Percentiles rank a stretch among this genome's conserved stretches.
Evolutionary conservation across 352 stramenopile species (phyloP).

Genomic region (Aphanomyces astaci): DNA sequence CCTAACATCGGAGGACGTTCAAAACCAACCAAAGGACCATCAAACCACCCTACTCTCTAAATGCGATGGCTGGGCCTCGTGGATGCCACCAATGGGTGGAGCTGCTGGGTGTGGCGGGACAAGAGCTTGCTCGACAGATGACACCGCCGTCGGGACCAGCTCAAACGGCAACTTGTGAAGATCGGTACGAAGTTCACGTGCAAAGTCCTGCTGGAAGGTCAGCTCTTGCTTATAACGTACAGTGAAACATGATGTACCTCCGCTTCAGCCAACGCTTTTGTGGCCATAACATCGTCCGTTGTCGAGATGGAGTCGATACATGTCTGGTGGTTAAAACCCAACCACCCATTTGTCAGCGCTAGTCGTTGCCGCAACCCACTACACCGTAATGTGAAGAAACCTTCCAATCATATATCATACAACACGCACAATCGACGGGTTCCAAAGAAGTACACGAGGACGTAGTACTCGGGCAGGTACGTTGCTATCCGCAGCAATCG

Average conservation of each 20-base stretch:
- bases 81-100: background rate
- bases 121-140: background rate
- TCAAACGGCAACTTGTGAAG: no score
- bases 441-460: constrained; percentile 4
- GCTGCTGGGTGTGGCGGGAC: background rate
- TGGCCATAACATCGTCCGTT: background rate
- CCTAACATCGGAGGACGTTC: background rate
- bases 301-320: background rate
- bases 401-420: background rate
- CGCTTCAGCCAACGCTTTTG: background rate
- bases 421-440: background rate
- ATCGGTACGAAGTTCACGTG: no score
- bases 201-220: no score
- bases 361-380: background rate
- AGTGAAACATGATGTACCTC: background rate
- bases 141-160: no score
- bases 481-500: background rate
- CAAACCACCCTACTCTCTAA: no score
- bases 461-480: background rate
- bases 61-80: background rate
- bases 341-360: background rate
- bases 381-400: background rate
- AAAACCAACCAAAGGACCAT: no score
- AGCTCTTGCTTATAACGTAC: background rate
- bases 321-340: background rate